Base-by-base conservation (phyloP, 331 rosid species). In the Erythrophleum ivorense region DNA sequence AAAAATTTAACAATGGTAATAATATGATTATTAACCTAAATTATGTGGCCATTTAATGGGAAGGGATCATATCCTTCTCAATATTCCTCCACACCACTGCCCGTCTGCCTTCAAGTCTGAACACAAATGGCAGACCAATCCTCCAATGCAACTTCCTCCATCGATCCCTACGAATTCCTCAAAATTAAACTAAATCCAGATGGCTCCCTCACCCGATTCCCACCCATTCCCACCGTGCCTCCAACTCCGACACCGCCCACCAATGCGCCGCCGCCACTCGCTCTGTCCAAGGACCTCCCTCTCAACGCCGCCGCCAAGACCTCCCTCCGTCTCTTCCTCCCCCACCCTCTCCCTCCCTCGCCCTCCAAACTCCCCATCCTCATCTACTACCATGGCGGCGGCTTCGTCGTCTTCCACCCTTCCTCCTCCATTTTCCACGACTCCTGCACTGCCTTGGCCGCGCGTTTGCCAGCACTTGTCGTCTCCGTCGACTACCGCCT, bases 361-460 rank as follows among this genome's bases (percentile, higher is more conserved):
- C 16, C 79, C 6, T 0, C 34, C 3, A 85, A 83, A 9, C 89
- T 93, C 78, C 97, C 97, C 64, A 45, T 94, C 68, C 0, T 94
- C 49, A 0, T 92, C 69, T 87, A 92, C 87, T 86, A 83, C 89
- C 97, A 89, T 62, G 97, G 97, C 55, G 98, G 98, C 24, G 97
- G 97, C 7, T 94, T 94, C 89, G 71, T 92, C 83, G 74, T 90
- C 85, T 86, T 48, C 88, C 83, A 81, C 86, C 80, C 86, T 40
- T 84, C 91, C 59, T 71, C 91, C 12, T 53, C 73, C 15, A 81
- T 89, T 14, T 91, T 88, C 85, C 98, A 94, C 81, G 5, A 71
- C 0, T 76, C 81, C 1, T 91, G 89, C 79, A 0, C 74, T 60
- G 5, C 68, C 34, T 3, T 94, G 9, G 81, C 96, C 0, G 18